Evolutionary conservation across 192 early-diverging fungal genomes (phyloP), one percentile per base, ranked within the genome.

Genomic region (Backusella parvicylindrica): DNA sequence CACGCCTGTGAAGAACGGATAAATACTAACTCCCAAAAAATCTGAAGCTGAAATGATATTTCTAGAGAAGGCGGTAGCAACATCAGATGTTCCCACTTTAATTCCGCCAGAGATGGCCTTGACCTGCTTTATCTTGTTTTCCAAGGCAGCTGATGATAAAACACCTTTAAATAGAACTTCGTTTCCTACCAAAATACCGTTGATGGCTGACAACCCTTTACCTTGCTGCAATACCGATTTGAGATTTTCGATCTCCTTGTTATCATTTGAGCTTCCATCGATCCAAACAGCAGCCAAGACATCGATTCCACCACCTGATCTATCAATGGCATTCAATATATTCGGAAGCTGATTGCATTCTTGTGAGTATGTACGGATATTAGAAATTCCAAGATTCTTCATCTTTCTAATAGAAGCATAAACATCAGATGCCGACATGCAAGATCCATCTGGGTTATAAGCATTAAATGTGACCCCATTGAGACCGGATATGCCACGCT

Each of bases 1-100:
- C n/a, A 80, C 83, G 64, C 83, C 79, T 47, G 85, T 84, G 78
- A 86, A 90, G 84, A 82, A 90, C 35, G 89, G 89, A 79, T 88
- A 84, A 11, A 85, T 85, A 50, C 89, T 87, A 70, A 87, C 85
- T 70, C 81, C 84, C 38, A 87, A 75, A 64, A 84, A 84, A 76
- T 90, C 89, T 15, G 84, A 84, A 18, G 84, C 88, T 23, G 76
- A 79, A 30, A 90, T 74, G 2, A 90, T 53, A 7, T 74, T 68
- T 21, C 43, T 16, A 53, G 37, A 50, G 30, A 77, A 84, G 41
- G 80, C 76, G 38, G 82, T 78, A 65, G 84, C 82, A n/a, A 86
- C 88, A 75, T 90, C 89, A 3, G 86, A 86, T 3, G 82, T 83
- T 23, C 85, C 86, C 2, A 90, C 86, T 9, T 77, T 77, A 40